Percentiles rank a stretch among this genome's conserved stretches.
phyloP scores from a whole-genome alignment of 1,284 basidiomycete species.

The Irpex lacteus region DNA sequence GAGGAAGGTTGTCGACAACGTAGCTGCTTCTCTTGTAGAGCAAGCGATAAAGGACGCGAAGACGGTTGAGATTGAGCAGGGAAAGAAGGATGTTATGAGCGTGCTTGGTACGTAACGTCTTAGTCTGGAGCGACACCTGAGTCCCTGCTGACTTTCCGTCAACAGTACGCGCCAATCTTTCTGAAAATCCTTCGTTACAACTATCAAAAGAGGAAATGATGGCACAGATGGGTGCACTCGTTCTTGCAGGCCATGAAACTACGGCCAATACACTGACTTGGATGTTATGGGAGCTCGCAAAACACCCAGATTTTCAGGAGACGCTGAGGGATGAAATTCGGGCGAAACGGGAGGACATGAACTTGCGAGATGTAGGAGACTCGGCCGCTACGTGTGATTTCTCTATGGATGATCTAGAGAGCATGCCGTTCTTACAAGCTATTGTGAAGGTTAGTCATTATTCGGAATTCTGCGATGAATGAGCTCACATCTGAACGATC shows the following conservation, averaged over 20 bases:
- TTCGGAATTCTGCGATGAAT: not conserved
- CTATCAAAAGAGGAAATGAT: constrained; percentile 46
- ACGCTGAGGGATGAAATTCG: constrained; percentile 40
- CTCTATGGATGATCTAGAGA: constrained; percentile 43
- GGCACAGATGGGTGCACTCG: constrained; percentile 47
- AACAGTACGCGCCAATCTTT: constrained; percentile 51
- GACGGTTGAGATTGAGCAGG: constrained; percentile 13
- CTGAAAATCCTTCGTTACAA: constrained; percentile 39
- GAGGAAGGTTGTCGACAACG: constrained; percentile 19
- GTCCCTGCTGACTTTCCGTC: too few relatives aligned
- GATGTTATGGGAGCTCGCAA: constrained; percentile 40
- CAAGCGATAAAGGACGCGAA: constrained; percentile 3
- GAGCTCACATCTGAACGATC: not conserved
- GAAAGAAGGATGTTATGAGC: constrained; percentile 27
- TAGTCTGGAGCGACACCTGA: not conserved
- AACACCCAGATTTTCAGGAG: constrained; percentile 36
- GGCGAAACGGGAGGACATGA: constrained; percentile 29
- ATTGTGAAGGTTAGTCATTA: constrained; percentile 37
- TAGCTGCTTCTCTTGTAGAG: constrained; percentile 2
- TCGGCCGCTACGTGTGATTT: constrained; percentile 26
- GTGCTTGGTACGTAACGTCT: constrained; percentile 17
- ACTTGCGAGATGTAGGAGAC: not conserved
- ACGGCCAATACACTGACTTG: constrained; percentile 41
- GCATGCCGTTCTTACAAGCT: constrained; percentile 50
- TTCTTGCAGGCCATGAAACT: constrained; percentile 49